These are phyloP conservation scores for Tuctoria greenei DNA, from an alignment of 176 grass and related monocot genomes.

Conservation along the genomic window DNA sequence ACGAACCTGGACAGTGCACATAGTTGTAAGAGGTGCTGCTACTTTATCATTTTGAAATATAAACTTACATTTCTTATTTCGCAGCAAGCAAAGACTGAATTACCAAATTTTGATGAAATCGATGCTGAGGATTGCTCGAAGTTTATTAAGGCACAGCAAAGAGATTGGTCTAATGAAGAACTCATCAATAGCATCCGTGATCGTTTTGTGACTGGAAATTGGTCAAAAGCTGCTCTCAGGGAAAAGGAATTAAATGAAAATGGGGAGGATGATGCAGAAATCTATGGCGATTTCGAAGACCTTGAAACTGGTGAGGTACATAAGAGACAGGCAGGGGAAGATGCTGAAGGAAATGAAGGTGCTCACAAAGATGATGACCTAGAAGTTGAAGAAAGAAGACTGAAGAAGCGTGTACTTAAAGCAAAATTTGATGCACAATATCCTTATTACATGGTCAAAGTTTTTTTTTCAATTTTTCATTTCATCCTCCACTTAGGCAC, in stretches of 20 bases:
- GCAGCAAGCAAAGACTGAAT: constrained; percentile 58
- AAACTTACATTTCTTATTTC: constrained; percentile 26
- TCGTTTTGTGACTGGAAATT: constrained; percentile 92
- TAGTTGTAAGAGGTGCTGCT: not conserved
- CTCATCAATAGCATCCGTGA: constrained; percentile 72
- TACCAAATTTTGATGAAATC: constrained; percentile 51
- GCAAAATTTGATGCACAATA: constrained; percentile 93
- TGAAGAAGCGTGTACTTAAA: constrained; percentile 82
- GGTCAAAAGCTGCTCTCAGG: constrained; percentile 90
- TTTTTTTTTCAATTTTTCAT: constrained; percentile 17
- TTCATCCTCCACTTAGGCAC: not conserved
- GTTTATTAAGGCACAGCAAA: constrained; percentile 56
- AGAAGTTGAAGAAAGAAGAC: constrained; percentile 69
- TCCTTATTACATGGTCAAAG: constrained; percentile 49
- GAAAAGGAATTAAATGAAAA: constrained; percentile 53
- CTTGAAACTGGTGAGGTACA: constrained; percentile 84
- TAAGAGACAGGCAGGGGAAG: constrained; percentile 36
- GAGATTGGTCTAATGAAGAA: constrained; percentile 79
- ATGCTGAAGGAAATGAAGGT: constrained; percentile 29
- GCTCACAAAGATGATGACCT: constrained; percentile 39
- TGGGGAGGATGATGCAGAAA: constrained; percentile 57
- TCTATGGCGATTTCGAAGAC: constrained; percentile 94
- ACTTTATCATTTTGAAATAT: constrained; percentile 17
- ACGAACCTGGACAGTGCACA: not conserved
- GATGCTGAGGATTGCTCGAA: constrained; percentile 88